Base-by-base conservation (phyloP, 192 early-diverging fungal species). In the Cetraspora pellucida region DNA sequence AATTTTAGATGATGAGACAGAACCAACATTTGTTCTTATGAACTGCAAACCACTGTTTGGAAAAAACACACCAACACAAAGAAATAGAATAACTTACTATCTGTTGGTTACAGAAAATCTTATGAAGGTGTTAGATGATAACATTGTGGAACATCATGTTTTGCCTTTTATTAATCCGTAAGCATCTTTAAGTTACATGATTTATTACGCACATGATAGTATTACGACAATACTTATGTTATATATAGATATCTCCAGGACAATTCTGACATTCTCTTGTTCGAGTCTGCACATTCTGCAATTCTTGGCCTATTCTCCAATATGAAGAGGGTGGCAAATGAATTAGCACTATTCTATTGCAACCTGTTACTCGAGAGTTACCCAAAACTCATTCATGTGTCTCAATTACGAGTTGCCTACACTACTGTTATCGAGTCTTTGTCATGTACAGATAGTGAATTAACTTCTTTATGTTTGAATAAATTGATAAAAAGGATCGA, bases 381-480 rank as follows among this genome's bases (percentile, higher is more conserved):
- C 76, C 88, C 86, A 6, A 57, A 74, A 6, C 70, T 78, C n/a
- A 79, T 89, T 28, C 82, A 82, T 30, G 77, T 84, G 14, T 78
- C 85, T 17, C 88, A 89, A 64, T 50, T 87, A 44, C 72, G 86
- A 49, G 74, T 81, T 10, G 86, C 84, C 11, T 89, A 85, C 64
- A 85, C 78, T 19, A 85, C 82, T 72, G 81, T 89, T 74, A 82
- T 86, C 14, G 78, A 80, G 57, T 82, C 86, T 4, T 70, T 87
- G 6, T 86, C 82, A 23, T 81, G 81, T 27, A 82, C 82, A 0
- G 86, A 89, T 61, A 85, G 87, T 66, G 83, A 85, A 3, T 54
- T 87, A 10, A 85, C 82, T 5, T 89, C 85, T 86, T 77, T 85
- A 9, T 86, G 85, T 54, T 83, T 89, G 10, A 77, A 83, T 54